A percentile compares a stretch with the other conserved stretches of the same genome.
phyloP scores from a whole-genome alignment of 805 yeast genomes.

The Candida sakaeoensis region DNA sequence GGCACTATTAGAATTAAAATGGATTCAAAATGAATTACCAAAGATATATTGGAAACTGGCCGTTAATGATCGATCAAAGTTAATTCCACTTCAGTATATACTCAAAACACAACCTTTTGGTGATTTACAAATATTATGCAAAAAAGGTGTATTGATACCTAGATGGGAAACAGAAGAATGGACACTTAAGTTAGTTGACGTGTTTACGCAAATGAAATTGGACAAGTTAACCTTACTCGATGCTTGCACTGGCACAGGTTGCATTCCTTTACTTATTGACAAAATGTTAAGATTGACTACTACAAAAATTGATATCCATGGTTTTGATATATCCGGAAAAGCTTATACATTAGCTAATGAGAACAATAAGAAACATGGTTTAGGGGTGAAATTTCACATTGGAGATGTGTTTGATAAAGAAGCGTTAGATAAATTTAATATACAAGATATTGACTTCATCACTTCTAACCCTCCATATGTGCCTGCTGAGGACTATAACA shows the following conservation, averaged over 20 bases:
- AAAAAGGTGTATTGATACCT: slow-evolving; percentile 74
- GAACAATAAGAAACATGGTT: slow-evolving; percentile 28
- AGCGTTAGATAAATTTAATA: slow-evolving; percentile 5
- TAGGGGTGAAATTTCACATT: slow-evolving; percentile 11
- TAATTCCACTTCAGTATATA: slow-evolving; percentile 79
- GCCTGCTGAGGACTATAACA: slow-evolving; percentile 41
- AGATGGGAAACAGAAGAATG: slow-evolving; percentile 96
- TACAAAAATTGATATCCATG: slow-evolving; percentile 21
- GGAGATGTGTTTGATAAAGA: slow-evolving; percentile 14
- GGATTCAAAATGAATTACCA: slow-evolving; percentile 63
- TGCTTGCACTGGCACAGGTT: slow-evolving; percentile 87
- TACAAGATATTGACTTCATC: slow-evolving; percentile 44
- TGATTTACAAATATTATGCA: slow-evolving; percentile 53
- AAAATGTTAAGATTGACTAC: slow-evolving; percentile 13
- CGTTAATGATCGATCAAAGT: slow-evolving; percentile 45
- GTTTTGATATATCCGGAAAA: slow-evolving; percentile 51
- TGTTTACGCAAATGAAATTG: neutral
- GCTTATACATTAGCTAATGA: slow-evolving; percentile 51
- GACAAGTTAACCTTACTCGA: slow-evolving; percentile 44
- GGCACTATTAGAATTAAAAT: slow-evolving; percentile 56
- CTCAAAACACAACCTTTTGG: slow-evolving; percentile 89
- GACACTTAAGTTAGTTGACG: slow-evolving; percentile 44
- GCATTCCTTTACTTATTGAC: slow-evolving; percentile 60
- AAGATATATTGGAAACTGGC: slow-evolving; percentile 47
- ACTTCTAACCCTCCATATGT: slow-evolving; percentile 94